Evolutionary conservation across 2,329 filamentous ascomycete species (phyloP).

Genomic region (Stromatinia cepivora): DNA sequence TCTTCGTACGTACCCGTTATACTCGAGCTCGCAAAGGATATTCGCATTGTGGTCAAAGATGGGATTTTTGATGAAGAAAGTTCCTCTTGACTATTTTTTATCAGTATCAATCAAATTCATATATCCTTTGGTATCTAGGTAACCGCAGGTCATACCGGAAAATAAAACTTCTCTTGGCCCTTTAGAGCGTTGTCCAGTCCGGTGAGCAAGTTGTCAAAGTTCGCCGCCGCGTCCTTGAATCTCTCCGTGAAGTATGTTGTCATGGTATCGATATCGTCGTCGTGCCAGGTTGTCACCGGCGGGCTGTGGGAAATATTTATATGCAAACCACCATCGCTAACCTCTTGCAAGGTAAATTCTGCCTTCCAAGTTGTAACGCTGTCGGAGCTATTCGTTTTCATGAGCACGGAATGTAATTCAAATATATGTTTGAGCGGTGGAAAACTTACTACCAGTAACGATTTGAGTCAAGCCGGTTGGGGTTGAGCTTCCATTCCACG

Average conservation of each 20-base stretch:
- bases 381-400: not conserved
- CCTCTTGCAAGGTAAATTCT: not conserved
- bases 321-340: slow-evolving; percentile 2
- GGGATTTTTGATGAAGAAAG: slow-evolving; percentile 1
- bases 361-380: slow-evolving; percentile 1
- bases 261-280: not conserved
- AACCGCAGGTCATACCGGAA: not conserved
- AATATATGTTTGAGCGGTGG: not conserved
- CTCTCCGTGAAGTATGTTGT: not conserved
- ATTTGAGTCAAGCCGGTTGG: not conserved
- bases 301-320: not conserved
- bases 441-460: not conserved
- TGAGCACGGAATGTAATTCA: not conserved
- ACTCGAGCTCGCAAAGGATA: not conserved
- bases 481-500: not conserved
- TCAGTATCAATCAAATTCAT: slow-evolving; percentile 1
- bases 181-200: slow-evolving; percentile 1
- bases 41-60: not conserved
- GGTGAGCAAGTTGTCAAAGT: slow-evolving; percentile 1
- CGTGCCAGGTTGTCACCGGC: not conserved
- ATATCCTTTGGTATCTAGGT: not conserved
- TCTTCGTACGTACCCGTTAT: not conserved
- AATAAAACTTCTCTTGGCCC: not conserved
- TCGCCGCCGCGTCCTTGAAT: not conserved
- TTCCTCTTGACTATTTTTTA: slow-evolving; percentile 1